Base-by-base conservation (phyloP, 805 yeast genomes). In the Ogataea methanolica region DNA sequence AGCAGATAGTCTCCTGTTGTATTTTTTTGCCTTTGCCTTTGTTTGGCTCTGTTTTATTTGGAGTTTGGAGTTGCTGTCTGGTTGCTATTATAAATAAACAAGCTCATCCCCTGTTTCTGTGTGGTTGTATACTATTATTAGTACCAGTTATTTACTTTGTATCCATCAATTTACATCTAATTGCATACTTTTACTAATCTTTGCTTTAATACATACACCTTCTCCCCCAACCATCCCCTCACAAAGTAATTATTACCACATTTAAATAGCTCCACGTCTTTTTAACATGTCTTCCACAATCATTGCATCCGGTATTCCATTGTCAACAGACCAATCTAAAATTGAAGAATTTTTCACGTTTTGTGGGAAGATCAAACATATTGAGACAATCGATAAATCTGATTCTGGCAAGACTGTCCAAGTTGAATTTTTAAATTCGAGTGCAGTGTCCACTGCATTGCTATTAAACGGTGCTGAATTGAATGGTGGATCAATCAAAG, bases 381-480 rank as follows among this genome's bases (percentile, higher is more conserved):
- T 56, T 23, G 57, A 68, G 33, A 67, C 59, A 49, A 17, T 66
- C n/a, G 66, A 59, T 19, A 58, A 60, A 47, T 19, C 66, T n/a
- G 66, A 60, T 17, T 59, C 59, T 46, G 59, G 66, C 39, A 68
- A 70, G 48, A 53, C 71, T 11, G 79, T 73, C 48, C 70, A 70
- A 48, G 79, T 86, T 34, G 70, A 60, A 40, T 86, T 86, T 63
- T 78, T 71, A 44, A 73, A 73, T 51, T 66, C 76, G 6, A 73
- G 76, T 49, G 95, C 94, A 2, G 75, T 83, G 39, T 72, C 79
- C 33, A 85, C 92, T 12, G 94, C 95, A 0, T 62, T 83, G 14
- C 69, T 86, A 45, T 70, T 86, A 46, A 78, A 83, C 52, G 90
- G 87, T 40, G 90, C 92, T 4, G 88, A 84, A 62, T 73, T 87